Evolutionary conservation across 2,329 filamentous ascomycete species (phyloP), one percentile per base, ranked within the genome.

Genomic region (Xylariaceae sp.): DNA sequence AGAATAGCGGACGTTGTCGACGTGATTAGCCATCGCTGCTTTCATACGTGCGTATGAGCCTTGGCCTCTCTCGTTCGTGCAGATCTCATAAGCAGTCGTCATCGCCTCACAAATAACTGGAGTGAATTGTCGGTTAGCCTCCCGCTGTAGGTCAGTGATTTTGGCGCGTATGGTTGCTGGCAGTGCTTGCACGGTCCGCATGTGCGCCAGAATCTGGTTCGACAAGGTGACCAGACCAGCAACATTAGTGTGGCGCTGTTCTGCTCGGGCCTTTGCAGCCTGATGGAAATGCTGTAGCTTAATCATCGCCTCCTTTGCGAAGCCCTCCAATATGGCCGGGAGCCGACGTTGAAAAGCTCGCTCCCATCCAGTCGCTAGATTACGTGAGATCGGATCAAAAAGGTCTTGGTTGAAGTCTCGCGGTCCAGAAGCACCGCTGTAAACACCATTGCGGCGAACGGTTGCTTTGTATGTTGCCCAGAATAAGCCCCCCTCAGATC

Each of bases 381-480:
- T 59, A 16, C 63, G 56, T 28, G 51, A 60, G 14, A 69, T 64
- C 0, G 67, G 67, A 2, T 67, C 61, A 29, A 70, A 68, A 1
- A 69, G 63, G 33, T 67, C 63, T 43, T 56, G 57, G 24, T 69
- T 73, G 59, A 69, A 70, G 34, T 69, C 64, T 23, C 58, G 56
- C 5, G 56, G 46, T 2, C 68, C 72, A 8, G 71, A 69, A 69
- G 57, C 67, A 62, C 64, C 61, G 28, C 28, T 52, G 64, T 53
- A 70, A 56, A 77, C 69, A 48, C 58, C 71, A 29, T 56, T 63
- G 57, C 56, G 71, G 61, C 56, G 48, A 7, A 65, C 63, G 2
- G 62, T 69, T 8, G 85, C 85, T 67, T 80, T 83, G 63, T 87
- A 87, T 0, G 84, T 86, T 2, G 71, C 23, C 72, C 74, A 87